A percentile compares a stretch with the other conserved stretches of the same genome.
Conservation (phyloP, 768 basidiomycete species). For the Trametes meyenii region DNA sequence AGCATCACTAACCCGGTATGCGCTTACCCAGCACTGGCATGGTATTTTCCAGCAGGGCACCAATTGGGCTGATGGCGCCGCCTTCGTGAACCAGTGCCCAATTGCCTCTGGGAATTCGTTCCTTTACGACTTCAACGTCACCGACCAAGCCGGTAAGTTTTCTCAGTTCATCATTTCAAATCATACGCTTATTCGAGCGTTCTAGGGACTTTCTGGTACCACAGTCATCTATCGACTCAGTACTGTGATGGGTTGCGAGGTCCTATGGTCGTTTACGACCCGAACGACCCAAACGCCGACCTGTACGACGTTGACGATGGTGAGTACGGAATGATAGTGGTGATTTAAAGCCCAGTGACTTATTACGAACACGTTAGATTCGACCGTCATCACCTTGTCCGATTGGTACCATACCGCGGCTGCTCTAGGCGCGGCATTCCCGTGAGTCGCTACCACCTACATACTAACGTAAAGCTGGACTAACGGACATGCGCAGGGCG, state of each 20-base stretch:
- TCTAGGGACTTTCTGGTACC: conserved; percentile 41
- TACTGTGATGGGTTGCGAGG: conserved; percentile 47
- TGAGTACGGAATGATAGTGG: background rate
- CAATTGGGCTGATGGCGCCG: conserved; percentile 49
- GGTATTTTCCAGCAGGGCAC: conserved; percentile 49
- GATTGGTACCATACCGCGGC: conserved; percentile 44
- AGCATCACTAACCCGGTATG: background rate
- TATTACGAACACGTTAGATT: conserved; percentile 30
- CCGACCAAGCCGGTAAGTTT: conserved; percentile 32
- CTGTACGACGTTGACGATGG: conserved; percentile 37
- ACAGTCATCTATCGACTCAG: conserved; percentile 45
- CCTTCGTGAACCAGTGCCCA: conserved; percentile 49
- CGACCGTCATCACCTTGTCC: conserved; percentile 48
- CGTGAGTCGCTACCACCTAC: conserved; percentile 9
- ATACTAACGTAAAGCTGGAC: background rate
- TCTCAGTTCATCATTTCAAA: background rate
- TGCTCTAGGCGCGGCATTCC: conserved; percentile 12
- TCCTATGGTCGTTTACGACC: conserved; percentile 36
- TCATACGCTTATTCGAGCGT: background rate
- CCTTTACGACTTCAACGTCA: conserved; percentile 41
- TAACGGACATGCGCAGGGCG: background rate
- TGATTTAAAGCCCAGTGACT: too few relatives aligned
- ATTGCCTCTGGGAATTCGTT: conserved; percentile 42
- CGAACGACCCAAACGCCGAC: conserved; percentile 31
- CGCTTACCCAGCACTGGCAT: conserved; percentile 43